phyloP scores from a whole-genome alignment of 1,139 yeast genomes.

The Zygoascus hellenicus region DNA sequence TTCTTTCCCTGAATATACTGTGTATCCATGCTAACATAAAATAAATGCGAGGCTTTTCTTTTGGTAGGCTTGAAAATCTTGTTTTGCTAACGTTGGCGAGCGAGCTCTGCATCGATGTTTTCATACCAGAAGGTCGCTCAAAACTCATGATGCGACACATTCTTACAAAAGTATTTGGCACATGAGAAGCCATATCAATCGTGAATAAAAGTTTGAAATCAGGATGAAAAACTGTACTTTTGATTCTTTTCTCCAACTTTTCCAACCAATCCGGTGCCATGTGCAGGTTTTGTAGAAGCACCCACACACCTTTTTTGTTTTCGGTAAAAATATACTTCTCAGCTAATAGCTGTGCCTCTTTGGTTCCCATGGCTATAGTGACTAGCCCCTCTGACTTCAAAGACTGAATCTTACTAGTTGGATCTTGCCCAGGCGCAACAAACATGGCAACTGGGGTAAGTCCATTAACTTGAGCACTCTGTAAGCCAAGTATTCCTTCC shows the following conservation, averaged over 20 bases:
- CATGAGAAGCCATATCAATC: slow-evolving; percentile 41
- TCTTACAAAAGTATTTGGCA: slow-evolving; percentile 54
- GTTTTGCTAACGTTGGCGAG: slow-evolving; percentile 32
- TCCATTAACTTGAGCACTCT: slow-evolving; percentile 17
- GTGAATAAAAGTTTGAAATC: slow-evolving; percentile 56
- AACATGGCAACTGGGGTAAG: slow-evolving; percentile 47
- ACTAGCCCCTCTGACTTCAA: slow-evolving; percentile 31
- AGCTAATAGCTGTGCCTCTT: slow-evolving; percentile 58
- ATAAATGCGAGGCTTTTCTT: slow-evolving; percentile 45
- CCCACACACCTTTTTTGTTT: slow-evolving; percentile 52
- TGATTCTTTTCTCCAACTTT: slow-evolving; percentile 44
- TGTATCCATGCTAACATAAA: slow-evolving; percentile 69
- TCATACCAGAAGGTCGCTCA: slow-evolving; percentile 61
- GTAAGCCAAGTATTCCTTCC: slow-evolving; percentile 12
- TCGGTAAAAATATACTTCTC: slow-evolving; percentile 47
- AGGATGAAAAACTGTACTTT: slow-evolving; percentile 26
- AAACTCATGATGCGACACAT: slow-evolving; percentile 48
- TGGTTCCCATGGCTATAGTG: slow-evolving; percentile 69
- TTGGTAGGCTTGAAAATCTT: slow-evolving; percentile 32
- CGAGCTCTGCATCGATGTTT: slow-evolving; percentile 38
- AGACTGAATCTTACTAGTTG: slow-evolving; percentile 49
- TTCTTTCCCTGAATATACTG: slow-evolving; percentile 52
- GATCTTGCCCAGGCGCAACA: slow-evolving; percentile 61
- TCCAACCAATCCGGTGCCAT: slow-evolving; percentile 62
- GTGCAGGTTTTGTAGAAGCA: slow-evolving; percentile 73